Conservation (phyloP, 495 filamentous ascomycete species). For the Podospora pseudopauciseta region DNA sequence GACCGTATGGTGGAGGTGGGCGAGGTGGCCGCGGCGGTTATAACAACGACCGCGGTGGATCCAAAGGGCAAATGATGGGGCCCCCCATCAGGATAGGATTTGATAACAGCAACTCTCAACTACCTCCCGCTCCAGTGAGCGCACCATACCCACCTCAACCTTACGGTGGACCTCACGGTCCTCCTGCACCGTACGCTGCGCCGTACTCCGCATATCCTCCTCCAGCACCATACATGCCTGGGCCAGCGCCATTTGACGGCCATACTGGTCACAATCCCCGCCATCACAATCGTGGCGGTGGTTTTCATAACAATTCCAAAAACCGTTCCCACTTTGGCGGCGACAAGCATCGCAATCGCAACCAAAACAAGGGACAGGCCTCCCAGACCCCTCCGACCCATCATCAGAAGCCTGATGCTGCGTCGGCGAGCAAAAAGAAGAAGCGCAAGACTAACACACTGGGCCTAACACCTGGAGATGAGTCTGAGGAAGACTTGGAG, state of each 20-base stretch:
- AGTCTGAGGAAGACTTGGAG: slow-evolving; percentile 67
- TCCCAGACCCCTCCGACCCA: slow-evolving; percentile 34
- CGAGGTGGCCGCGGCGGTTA: slow-evolving; percentile 53
- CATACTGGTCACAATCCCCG: slow-evolving; percentile 32
- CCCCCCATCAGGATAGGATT: slow-evolving; percentile 58
- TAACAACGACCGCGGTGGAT: slow-evolving; percentile 45
- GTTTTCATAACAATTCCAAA: slow-evolving; percentile 34
- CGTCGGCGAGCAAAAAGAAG: slow-evolving; percentile 64
- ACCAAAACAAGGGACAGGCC: slow-evolving; percentile 33
- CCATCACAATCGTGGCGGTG: slow-evolving; percentile 38
- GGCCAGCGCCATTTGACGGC: slow-evolving; percentile 31
- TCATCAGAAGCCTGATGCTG: slow-evolving; percentile 64
- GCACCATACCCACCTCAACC: slow-evolving; percentile 38
- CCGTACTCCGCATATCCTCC: slow-evolving; percentile 37
- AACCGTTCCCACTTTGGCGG: slow-evolving; percentile 34
- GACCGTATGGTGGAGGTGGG: slow-evolving; percentile 46
- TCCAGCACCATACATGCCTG: slow-evolving; percentile 29
- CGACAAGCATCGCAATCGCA: slow-evolving; percentile 44
- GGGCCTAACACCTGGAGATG: slow-evolving; percentile 72
- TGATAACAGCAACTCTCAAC: slow-evolving; percentile 41
- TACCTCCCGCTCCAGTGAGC: slow-evolving; percentile 43
- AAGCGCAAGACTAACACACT: slow-evolving; percentile 75
- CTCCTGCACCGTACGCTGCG: slow-evolving; percentile 36
- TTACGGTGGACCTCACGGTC: slow-evolving; percentile 28
- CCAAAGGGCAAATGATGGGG: slow-evolving; percentile 53